These are phyloP conservation scores for Trametes cingulata DNA, from an alignment of 768 basidiomycete species.

Conservation along the genomic window DNA sequence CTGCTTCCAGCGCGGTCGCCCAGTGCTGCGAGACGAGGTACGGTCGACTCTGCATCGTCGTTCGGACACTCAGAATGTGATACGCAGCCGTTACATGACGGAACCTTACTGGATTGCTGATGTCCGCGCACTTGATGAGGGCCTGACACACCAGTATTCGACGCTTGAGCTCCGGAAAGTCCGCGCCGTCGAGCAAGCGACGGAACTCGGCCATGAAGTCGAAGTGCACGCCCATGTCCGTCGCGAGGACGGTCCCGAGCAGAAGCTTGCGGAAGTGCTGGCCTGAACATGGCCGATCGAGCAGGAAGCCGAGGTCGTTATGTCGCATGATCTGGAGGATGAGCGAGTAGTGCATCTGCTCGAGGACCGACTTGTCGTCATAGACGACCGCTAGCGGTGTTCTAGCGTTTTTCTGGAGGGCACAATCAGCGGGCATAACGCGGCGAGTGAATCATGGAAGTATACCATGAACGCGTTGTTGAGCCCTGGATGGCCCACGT, in stretches of 20 bases:
- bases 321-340: conserved; percentile 77
- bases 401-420: conserved; percentile 83
- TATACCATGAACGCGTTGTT: conserved; percentile 90
- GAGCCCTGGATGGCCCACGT: conserved; percentile 95
- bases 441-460: not conserved
- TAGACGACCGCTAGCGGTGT: conserved; percentile 87
- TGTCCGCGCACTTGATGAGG: conserved; percentile 96
- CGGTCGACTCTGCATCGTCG: conserved; percentile 72
- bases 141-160: conserved; percentile 83
- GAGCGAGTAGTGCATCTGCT: conserved; percentile 87
- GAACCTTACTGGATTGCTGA: conserved; percentile 88
- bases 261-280: conserved; percentile 69
- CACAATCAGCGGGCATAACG: not conserved
- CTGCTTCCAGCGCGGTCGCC: conserved; percentile 84
- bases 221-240: conserved; percentile 91
- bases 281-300: conserved; percentile 55
- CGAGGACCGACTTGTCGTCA: conserved; percentile 86
- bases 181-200: conserved; percentile 44
- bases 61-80: not conserved
- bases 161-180: conserved; percentile 41
- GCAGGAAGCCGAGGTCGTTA: conserved; percentile 70
- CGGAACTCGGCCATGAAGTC: conserved; percentile 77
- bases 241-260: conserved; percentile 82
- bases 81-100: conserved; percentile 17
- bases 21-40: conserved; percentile 90